Percentiles rank a stretch among this genome's conserved stretches.
These are phyloP conservation scores for Diplocarpon rosae DNA, from an alignment of 2,329 filamentous ascomycete genomes.

Conservation along the genomic window DNA sequence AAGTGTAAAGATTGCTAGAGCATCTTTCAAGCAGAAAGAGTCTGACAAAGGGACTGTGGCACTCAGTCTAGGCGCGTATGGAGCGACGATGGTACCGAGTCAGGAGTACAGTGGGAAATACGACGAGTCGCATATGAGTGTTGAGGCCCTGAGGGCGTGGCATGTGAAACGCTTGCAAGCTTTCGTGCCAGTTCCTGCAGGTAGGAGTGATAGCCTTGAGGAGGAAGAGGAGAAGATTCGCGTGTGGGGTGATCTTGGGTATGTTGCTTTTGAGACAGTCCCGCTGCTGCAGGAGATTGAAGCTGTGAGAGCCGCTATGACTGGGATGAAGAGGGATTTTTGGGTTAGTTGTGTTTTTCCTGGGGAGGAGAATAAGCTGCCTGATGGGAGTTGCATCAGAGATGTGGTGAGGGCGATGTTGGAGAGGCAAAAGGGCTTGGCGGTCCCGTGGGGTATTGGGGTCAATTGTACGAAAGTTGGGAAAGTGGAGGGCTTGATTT, in stretches of 20 bases:
- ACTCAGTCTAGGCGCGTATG: conserved; percentile 54
- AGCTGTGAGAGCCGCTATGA: conserved; percentile 39
- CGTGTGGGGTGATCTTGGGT: conserved; percentile 32
- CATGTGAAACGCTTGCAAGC: conserved; percentile 43
- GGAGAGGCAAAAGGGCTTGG: conserved; percentile 8
- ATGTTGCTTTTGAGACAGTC: conserved; percentile 55
- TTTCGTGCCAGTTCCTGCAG: conserved; percentile 29
- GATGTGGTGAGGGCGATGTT: conserved; percentile 33
- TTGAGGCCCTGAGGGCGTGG: conserved; percentile 40
- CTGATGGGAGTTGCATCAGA: conserved; percentile 41
- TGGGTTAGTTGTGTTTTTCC: conserved; percentile 58
- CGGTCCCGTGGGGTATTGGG: conserved; percentile 48
- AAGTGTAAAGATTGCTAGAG: conserved; percentile 29
- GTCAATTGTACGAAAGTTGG: conserved; percentile 60
- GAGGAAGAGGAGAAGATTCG: conserved; percentile 2
- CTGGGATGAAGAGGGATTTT: conserved; percentile 19
- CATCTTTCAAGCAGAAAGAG: conserved; percentile 26
- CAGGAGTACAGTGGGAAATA: conserved; percentile 56
- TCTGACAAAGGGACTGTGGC: conserved; percentile 35
- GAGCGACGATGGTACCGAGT: conserved; percentile 53
- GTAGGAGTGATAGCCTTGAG: neutral
- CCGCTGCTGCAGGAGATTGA: conserved; percentile 50
- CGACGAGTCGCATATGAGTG: conserved; percentile 35
- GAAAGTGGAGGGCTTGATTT: conserved; percentile 45
- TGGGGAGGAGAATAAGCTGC: conserved; percentile 38